A percentile compares a stretch with the other conserved stretches of the same genome.
These are phyloP conservation scores for Cryphonectria parasitica DNA, from an alignment of 2,329 filamentous ascomycete genomes.

Conservation along the genomic window DNA sequence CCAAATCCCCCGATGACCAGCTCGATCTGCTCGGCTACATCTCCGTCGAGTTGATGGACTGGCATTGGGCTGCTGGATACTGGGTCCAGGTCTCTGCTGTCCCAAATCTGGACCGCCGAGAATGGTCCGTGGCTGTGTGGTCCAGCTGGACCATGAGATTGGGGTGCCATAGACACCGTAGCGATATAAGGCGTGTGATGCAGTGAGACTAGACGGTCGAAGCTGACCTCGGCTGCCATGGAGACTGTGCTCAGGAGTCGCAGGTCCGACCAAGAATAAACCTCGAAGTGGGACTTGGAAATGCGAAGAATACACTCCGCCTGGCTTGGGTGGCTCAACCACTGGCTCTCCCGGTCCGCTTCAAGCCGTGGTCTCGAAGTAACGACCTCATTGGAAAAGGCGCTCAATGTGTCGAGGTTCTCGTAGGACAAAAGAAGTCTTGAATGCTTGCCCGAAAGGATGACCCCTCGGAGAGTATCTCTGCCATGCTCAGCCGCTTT, in stretches of 20 bases:
- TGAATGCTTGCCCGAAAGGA: not conserved
- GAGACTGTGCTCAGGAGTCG: not conserved
- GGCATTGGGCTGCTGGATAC: not conserved
- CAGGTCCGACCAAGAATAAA: conserved; percentile 1
- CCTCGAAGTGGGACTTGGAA: not conserved
- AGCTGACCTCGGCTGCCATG: not conserved
- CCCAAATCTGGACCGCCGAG: conserved; percentile 21
- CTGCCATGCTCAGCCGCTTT: not conserved
- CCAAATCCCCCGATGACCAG: conserved; percentile 77
- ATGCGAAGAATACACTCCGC: not conserved
- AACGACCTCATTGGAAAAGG: not conserved
- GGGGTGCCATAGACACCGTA: not conserved
- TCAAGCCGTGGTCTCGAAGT: not conserved
- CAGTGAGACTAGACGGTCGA: not conserved
- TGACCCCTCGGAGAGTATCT: not conserved
- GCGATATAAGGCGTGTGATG: conserved; percentile 16
- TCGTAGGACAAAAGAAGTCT: not conserved
- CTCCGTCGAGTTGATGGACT: not conserved
- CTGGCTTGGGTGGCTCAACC: conserved; percentile 3
- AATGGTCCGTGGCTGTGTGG: not conserved
- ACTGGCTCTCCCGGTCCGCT: not conserved
- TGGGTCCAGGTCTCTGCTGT: not conserved
- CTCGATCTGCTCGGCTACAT: conserved; percentile 52
- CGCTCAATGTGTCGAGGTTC: not conserved
- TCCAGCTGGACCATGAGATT: not conserved